Base-by-base conservation (phyloP, 2,329 filamentous ascomycete species). In the Penicillium olsonii region DNA sequence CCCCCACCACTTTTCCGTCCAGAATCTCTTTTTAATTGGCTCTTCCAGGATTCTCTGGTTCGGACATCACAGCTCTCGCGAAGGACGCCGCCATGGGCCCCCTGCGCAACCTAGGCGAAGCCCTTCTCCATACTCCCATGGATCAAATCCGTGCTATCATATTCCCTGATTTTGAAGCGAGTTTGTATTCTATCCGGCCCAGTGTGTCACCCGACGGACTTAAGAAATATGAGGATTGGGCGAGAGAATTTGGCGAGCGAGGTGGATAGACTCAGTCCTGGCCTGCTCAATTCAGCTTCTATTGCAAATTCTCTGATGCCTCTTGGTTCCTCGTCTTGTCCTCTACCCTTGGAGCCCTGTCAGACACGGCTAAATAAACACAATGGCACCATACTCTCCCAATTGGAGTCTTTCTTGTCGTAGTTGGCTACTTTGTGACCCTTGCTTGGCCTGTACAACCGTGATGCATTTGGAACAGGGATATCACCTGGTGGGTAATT, bases 21-120 rank as follows among this genome's bases (percentile, higher is more conserved):
- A n/a, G 8, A 31, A 37, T 14, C 38, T 50, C 22, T 57, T 20
- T 1, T 43, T 43, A 40, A 53, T 19, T 42, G 48, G 42, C 14
- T 53, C 60, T 37, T 9, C n/a, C 58, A 96, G 92, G 91, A n/a
- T 99, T 96, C 73, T 96, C 91, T 8, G 94, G 94, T 37, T 96
- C 91, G 2, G 94, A 99, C 65, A 96, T 99, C 57, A 97, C 94
- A 18, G 92, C 94, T 1, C 78, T 99, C 8, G 94, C 94, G 7
- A 99, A 99, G 72, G 94, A 99, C 67, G 94, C 94, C 8, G 94
- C 94, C 2, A 99, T 99, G 94, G 92, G 94, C 0, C 94, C 94
- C 0, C 76, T 99, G 11, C 84, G 94, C 26, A 92, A 90, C 45
- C 77, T 97, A 2, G 94, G 94, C 20, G 94, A 97, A 68, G 90